Evolutionary conservation across 192 early-diverging fungal species (phyloP).

Genomic region (Cetraspora pellucida): DNA sequence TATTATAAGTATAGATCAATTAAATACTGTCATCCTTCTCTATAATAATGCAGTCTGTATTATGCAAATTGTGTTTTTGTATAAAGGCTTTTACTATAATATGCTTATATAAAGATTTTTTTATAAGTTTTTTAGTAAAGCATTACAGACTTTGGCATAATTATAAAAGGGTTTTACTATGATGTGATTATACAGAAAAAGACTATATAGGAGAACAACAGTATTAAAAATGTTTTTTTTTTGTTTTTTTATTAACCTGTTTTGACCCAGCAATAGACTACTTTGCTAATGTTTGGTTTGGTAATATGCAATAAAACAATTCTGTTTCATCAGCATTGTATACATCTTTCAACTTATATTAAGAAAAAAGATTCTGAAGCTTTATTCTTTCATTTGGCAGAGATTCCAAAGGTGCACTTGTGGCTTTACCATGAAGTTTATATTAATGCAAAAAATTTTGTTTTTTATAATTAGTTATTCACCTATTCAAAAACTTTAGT

Average conservation of each 20-base stretch:
- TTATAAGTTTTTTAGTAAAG: too few relatives aligned
- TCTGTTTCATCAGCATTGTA: not conserved
- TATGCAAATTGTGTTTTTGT: too few relatives aligned
- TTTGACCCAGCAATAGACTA: not conserved
- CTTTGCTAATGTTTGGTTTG: not conserved
- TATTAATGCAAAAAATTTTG: not conserved
- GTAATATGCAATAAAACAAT: not conserved
- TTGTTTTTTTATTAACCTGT: not conserved
- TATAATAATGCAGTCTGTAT: too few relatives aligned
- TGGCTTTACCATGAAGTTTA: not conserved
- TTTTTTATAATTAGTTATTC: conserved; percentile 5
- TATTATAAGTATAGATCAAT: too few relatives aligned
- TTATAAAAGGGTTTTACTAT: too few relatives aligned
- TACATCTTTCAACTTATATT: not conserved
- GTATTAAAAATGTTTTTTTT: too few relatives aligned
- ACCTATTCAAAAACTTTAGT: conserved; percentile 7
- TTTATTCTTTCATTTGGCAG: conserved; percentile 7
- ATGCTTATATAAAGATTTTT: too few relatives aligned
- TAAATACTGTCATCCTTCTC: too few relatives aligned
- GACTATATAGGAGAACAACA: too few relatives aligned
- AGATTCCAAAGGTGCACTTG: conserved; percentile 1
- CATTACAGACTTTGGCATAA: too few relatives aligned
- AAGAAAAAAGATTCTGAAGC: not conserved
- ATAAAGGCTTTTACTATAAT: too few relatives aligned
- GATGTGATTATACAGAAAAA: too few relatives aligned